Evolutionary conservation across 345 rosid species (phyloP), one percentile per base, ranked within the genome.

Genomic region (Sisymbrium irio): DNA sequence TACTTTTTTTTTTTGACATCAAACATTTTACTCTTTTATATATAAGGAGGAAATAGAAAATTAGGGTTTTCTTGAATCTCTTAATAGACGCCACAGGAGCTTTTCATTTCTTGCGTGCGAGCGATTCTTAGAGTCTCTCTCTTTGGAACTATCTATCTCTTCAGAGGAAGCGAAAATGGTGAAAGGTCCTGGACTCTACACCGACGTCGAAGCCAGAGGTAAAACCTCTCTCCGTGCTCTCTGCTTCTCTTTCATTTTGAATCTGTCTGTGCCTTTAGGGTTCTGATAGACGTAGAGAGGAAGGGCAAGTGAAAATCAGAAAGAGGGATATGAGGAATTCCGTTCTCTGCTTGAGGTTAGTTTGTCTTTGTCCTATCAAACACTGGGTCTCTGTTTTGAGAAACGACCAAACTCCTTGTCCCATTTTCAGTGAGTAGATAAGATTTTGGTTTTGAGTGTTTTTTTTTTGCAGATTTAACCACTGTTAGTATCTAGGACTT

Each of bases 121-220:
- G n/a, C n/a, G 44, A 36, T 36, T 74, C 45, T 46, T 71, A 42
- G 62, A 36, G 27, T 5, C n/a, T n/a, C n/a, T 63, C 61, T 14
- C 8, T 70, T 46, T 69, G 15, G 17, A 37, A 46, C 12, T 27
- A 2, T 27, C 4, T 4, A 27, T 27, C 3, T 2, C 4, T 27
- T 2, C 28, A 3, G 9, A 54, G 47, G 9, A 60, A 54, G 53
- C 45, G 40, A 71, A 74, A 83, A 82, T 79, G 99, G 92, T 69
- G 75, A 92, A 92, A 78, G 97, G 99, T 37, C 97, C 99, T 6
- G 99, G 99, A 57, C 92, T 90, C 67, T 95, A 92, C 86, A 28
- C 86, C 54, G 97, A 92, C 44, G 87, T 95, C 71, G 97, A 82
- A 82, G 92, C 96, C 76, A 81, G 96, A 87, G 99, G 99, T 89